These are phyloP conservation scores for Solanum lycopersicoides DNA, from an alignment of 257 asterid genomes.

Conservation along the genomic window DNA sequence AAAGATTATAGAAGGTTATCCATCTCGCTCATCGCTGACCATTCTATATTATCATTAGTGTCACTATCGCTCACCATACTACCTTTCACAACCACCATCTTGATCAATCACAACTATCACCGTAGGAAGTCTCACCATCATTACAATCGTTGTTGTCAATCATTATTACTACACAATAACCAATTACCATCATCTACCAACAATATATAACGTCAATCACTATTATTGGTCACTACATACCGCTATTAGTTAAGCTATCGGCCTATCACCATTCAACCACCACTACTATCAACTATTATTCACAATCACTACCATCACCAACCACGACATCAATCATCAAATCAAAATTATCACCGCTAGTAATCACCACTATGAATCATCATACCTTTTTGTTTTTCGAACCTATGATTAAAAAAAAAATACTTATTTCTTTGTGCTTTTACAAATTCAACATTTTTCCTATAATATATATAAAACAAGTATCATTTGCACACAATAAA, in stretches of 20 bases:
- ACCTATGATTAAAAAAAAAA: background rate
- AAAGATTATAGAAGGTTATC: background rate
- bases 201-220: background rate
- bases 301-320: background rate
- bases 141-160: background rate
- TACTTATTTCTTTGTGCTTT: too few species aligned
- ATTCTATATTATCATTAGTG: background rate
- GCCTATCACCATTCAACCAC: background rate
- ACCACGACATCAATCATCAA: background rate
- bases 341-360: background rate
- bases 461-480: background rate
- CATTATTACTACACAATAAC: background rate
- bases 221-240: background rate
- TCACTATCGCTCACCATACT: background rate
- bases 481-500: background rate
- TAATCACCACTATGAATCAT: background rate
- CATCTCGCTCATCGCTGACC: background rate
- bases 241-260: background rate
- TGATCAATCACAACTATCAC: background rate
- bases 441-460: too few species aligned
- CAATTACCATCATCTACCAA: background rate
- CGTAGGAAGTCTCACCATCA: accelerated
- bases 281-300: background rate
- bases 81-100: background rate
- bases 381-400: background rate